Conservation (phyloP, 2,329 filamentous ascomycete species). For the Uncinocarpus reesii region DNA sequence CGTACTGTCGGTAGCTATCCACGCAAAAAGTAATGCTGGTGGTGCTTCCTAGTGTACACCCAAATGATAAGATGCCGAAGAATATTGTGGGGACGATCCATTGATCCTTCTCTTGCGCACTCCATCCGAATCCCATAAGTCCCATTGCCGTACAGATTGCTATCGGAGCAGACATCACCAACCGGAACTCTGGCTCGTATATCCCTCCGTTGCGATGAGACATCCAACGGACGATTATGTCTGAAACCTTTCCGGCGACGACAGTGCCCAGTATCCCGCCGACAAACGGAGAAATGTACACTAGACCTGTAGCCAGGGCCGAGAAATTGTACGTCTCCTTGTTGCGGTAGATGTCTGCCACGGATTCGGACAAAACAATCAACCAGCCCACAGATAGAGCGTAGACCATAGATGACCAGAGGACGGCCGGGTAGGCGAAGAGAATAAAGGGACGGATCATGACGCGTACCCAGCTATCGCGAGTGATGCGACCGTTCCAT, state of each 20-base stretch:
- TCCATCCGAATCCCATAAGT: conserved; percentile 96
- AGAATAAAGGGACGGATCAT: conserved; percentile 73
- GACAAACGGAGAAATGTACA: conserved; percentile 84
- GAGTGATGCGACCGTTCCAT: conserved; percentile 66
- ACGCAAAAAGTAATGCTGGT: conserved; percentile 91
- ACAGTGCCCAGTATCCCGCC: conserved; percentile 84
- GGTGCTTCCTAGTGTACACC: conserved; percentile 79
- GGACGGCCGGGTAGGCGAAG: conserved; percentile 74
- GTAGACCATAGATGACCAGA: conserved; percentile 82
- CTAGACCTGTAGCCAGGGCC: conserved; percentile 66
- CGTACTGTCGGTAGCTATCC: conserved; percentile 86
- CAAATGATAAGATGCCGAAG: conserved; percentile 85
- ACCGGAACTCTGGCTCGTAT: conserved; percentile 87
- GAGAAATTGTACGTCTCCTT: conserved; percentile 66
- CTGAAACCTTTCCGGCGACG: conserved; percentile 78
- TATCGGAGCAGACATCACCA: conserved; percentile 78
- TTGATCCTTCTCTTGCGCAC: conserved; percentile 57
- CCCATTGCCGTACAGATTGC: conserved; percentile 69
- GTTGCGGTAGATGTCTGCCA: conserved; percentile 67
- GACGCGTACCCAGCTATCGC: conserved; percentile 70
- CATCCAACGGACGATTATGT: conserved; percentile 74
- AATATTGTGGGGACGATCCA: conserved; percentile 93
- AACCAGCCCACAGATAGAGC: conserved; percentile 86
- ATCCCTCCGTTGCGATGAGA: conserved; percentile 77
- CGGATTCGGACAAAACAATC: conserved; percentile 83